Evolutionary conservation across 2,329 filamentous ascomycete species (phyloP).

Genomic region (Hymenotorrendiella dingleyae): DNA sequence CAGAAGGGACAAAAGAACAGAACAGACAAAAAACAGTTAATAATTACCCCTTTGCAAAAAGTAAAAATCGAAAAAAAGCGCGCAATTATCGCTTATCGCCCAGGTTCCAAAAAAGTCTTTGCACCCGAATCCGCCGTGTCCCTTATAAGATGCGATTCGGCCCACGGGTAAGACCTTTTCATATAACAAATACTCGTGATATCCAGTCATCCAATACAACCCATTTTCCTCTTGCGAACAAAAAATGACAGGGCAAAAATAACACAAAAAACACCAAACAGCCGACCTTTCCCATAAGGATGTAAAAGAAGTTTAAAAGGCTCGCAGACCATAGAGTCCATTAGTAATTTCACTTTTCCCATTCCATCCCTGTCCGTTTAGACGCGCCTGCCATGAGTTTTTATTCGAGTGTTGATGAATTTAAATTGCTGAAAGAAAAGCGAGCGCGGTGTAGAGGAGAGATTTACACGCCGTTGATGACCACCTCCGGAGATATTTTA

Average conservation of each 20-base stretch:
- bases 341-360: conserved; percentile 21
- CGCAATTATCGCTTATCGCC: neutral
- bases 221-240: neutral
- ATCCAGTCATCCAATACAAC: conserved; percentile 9
- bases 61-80: no score
- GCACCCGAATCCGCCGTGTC: no score
- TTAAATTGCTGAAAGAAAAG: conserved; percentile 9
- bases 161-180: neutral
- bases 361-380: conserved; percentile 15
- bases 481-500: conserved; percentile 22
- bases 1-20: no score
- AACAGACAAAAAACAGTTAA: no score
- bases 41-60: no score
- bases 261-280: conserved; percentile 4
- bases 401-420: conserved; percentile 12
- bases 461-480: conserved; percentile 24
- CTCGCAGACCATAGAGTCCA: conserved; percentile 16
- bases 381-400: conserved; percentile 16
- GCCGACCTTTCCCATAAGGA: neutral
- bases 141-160: neutral
- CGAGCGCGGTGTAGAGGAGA: neutral
- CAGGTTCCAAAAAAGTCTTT: neutral
- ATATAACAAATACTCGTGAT: conserved; percentile 3
- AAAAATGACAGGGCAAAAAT: neutral
- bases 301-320: conserved; percentile 4